Percentiles rank a stretch among this genome's conserved stretches.
These are phyloP conservation scores for Dichotomocladium elegans DNA, from an alignment of 371 early-diverging fungal genomes.

Conservation along the genomic window DNA sequence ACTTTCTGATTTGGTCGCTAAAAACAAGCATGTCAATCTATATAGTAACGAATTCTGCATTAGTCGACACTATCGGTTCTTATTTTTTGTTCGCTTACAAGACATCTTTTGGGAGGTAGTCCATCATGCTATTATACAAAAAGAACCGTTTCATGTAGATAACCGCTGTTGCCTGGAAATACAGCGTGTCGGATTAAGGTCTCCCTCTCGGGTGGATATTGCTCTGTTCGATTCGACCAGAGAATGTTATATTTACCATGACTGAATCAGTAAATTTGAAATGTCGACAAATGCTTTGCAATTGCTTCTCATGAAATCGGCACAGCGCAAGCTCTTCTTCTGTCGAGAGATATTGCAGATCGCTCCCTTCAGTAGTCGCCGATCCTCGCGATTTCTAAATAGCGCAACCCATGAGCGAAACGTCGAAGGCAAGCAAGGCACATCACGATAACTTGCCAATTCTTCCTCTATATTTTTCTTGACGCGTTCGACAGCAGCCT, in stretches of 20 bases:
- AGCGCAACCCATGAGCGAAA: too few species aligned
- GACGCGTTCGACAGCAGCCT: conserved; percentile 56
- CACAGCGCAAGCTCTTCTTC: conserved; percentile 52
- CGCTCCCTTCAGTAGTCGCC: neutral
- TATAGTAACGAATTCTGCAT: neutral
- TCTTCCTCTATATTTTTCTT: conserved; percentile 53
- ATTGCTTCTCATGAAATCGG: conserved; percentile 42
- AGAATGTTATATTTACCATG: conserved; percentile 42
- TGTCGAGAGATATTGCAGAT: conserved; percentile 42
- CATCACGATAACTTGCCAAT: conserved; percentile 14
- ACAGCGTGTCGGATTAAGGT: neutral
- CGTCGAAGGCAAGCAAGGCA: neutral
- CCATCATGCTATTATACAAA: conserved; percentile 81
- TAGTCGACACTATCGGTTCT: neutral
- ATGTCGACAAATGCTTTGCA: conserved; percentile 25
- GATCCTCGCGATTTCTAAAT: conserved; percentile 1
- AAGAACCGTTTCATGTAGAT: conserved; percentile 91
- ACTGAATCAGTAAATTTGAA: conserved; percentile 57
- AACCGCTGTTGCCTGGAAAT: conserved; percentile 87
- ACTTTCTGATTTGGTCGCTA: conserved; percentile 87
- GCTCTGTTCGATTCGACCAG: neutral
- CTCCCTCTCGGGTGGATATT: neutral
- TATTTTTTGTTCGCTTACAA: conserved; percentile 42
- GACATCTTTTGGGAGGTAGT: conserved; percentile 84
- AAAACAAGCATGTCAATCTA: conserved; percentile 80